Conservation (phyloP, 139 green algal genomes). For the Gonium pectorale region DNA sequence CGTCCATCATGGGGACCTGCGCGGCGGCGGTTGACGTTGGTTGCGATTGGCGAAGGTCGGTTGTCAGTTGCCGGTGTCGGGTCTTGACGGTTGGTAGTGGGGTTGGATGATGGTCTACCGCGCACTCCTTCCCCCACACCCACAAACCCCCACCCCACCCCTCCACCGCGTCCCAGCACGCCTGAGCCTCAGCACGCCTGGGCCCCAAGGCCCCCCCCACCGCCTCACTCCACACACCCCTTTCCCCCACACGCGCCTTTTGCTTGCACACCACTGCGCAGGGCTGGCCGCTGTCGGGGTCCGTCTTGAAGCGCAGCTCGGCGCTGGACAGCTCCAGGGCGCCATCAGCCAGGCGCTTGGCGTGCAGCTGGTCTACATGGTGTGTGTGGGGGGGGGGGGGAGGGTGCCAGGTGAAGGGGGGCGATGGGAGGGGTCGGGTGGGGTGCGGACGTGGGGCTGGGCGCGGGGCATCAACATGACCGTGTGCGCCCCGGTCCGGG, state of each 20-base stretch:
- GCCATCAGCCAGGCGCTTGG: constrained; percentile 42
- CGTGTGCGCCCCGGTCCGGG: too few species aligned
- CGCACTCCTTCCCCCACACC: too few species aligned
- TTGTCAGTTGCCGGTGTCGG: neutral
- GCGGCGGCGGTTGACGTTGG: neutral
- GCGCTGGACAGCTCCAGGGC: constrained; percentile 67
- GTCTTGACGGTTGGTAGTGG: neutral
- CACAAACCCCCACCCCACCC: neutral
- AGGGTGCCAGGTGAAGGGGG: neutral
- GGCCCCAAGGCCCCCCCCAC: neutral
- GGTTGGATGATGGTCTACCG: neutral
- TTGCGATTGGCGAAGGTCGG: neutral
- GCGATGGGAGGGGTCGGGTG: neutral
- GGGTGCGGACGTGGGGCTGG: too few species aligned
- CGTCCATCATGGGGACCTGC: constrained; percentile 68
- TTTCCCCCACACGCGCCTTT: neutral
- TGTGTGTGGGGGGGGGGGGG: neutral
- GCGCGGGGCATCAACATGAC: too few species aligned
- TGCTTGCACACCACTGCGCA: constrained; percentile 35
- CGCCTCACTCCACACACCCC: neutral
- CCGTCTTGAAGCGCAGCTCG: constrained; percentile 71
- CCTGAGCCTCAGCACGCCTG: neutral
- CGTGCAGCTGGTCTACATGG: constrained; percentile 36
- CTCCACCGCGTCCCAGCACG: neutral
- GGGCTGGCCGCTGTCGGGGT: neutral